These are phyloP conservation scores for Aspergillus pseudotamarii DNA, from an alignment of 2,329 filamentous ascomycete genomes.

Conservation along the genomic window DNA sequence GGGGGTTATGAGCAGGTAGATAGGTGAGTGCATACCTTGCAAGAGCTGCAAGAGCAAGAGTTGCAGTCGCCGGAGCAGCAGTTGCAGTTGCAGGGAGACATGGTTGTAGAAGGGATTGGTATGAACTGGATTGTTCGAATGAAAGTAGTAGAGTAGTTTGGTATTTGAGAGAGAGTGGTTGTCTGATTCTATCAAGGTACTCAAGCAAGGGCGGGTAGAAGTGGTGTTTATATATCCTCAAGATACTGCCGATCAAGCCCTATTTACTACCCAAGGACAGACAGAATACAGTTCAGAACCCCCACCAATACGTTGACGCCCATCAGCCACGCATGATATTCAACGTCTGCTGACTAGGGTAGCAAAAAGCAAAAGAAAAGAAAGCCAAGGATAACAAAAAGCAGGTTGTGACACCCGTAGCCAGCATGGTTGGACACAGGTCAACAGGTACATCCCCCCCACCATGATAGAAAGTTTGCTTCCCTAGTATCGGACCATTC, in stretches of 20 bases:
- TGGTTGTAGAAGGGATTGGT: conserved; percentile 30
- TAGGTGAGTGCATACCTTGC: conserved; percentile 34
- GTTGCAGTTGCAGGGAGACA: conserved; percentile 47
- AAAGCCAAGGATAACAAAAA: neutral
- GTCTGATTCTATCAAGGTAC: neutral
- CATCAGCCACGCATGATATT: neutral
- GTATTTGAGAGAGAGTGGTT: neutral
- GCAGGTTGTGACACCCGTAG: neutral
- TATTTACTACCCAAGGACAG: neutral
- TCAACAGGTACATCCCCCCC: neutral
- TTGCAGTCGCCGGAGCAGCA: conserved; percentile 45
- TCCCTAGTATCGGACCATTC: neutral
- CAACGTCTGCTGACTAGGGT: neutral
- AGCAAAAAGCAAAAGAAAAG: neutral
- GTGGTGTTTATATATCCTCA: neutral
- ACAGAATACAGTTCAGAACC: neutral
- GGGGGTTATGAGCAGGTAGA: neutral
- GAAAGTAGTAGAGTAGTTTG: neutral
- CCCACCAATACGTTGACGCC: neutral
- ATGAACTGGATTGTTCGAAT: neutral
- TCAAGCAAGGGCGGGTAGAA: neutral
- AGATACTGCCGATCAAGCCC: neutral
- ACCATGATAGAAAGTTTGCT: neutral
- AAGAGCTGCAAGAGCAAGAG: conserved; percentile 42
- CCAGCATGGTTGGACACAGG: neutral